Base-by-base conservation (phyloP, 306 rosid genomes). In the cucumber (Cucumis sativus) region DNA sequence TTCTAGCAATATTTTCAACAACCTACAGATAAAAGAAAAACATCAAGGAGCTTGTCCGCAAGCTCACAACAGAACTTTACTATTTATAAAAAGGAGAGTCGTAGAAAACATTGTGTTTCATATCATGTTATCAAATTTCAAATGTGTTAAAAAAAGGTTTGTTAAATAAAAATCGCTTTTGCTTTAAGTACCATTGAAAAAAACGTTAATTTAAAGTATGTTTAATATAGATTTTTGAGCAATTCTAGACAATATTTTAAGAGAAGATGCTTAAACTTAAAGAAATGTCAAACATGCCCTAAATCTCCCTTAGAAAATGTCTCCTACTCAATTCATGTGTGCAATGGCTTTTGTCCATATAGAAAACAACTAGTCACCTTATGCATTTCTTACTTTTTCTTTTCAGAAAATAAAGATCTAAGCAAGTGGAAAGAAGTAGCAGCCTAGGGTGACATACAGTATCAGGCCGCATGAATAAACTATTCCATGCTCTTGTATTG, bases 401-500 rank as follows among this genome's bases (percentile, higher is more conserved):
- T 13, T 12, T 68, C 12, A 12, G n/a, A 41, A 41, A 68, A 12
- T 40, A 35, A 57, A 20, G 39, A 75, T 35, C 55, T 18, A n/a
- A 56, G 78, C 68, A 75, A 75, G 21, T 28, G 28, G 55, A 35
- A 57, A n/a, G 20, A 57, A 75, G 55, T 37, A 21, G 28, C 39
- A 70, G 21, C 43, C 70, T 78, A 81, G 77, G 73, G 47, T 56
- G 68, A 63, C 93, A 82, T 92, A 95, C 98, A 11, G 97, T 87
- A 77, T 95, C 98, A 79, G 97, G 69, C 60, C 92, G 93, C 95
- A 95, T 90, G 88, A 84, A 95, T 79, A 95, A 87, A 84, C 91
- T 89, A 82, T 95, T 95, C 98, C 97, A 95, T 77, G 96, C 97
- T 89, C 85, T 87, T 73, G 96, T 89, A 80, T 95, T 89, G 61